These are phyloP conservation scores for Theileria sp. DNA, from an alignment of 169 alveolate genomes.

Conservation along the genomic window DNA sequence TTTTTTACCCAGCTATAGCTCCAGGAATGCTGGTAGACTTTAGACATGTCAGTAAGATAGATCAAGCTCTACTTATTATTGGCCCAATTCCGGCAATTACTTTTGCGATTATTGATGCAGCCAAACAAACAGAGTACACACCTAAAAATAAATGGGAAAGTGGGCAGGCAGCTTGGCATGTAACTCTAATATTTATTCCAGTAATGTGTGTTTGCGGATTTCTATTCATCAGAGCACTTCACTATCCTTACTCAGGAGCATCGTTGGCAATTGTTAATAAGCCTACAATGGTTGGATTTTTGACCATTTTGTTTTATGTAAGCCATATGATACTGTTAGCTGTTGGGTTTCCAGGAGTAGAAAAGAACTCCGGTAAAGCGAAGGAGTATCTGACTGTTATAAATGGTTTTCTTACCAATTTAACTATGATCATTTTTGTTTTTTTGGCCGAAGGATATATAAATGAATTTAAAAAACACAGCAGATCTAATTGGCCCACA, in stretches of 20 bases:
- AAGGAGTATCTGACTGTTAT: background rate
- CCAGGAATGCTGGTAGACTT: background rate
- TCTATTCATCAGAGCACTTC: conserved; percentile 7
- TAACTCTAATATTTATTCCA: background rate
- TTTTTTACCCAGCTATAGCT: conserved; percentile 16
- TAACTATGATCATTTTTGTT: background rate
- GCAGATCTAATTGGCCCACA: conserved; percentile 10
- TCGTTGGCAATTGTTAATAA: background rate
- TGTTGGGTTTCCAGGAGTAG: conserved; percentile 8
- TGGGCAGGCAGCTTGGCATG: background rate
- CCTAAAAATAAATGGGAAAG: conserved; percentile 4
- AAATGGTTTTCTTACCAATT: background rate
- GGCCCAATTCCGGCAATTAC: conserved; percentile 2
- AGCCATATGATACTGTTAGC: background rate
- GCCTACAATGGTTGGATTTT: background rate
- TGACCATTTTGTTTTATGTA: background rate
- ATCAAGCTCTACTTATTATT: background rate
- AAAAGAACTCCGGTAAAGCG: background rate
- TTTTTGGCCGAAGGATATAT: conserved; percentile 5
- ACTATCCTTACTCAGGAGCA: conserved; percentile 3
- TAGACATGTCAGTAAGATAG: conserved; percentile 2
- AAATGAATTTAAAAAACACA: background rate
- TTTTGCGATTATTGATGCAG: background rate
- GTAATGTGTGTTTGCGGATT: background rate
- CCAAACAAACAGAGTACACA: no score